These are phyloP conservation scores for Blastomyces percursus DNA, from an alignment of 2,329 filamentous ascomycete genomes.

Conservation along the genomic window DNA sequence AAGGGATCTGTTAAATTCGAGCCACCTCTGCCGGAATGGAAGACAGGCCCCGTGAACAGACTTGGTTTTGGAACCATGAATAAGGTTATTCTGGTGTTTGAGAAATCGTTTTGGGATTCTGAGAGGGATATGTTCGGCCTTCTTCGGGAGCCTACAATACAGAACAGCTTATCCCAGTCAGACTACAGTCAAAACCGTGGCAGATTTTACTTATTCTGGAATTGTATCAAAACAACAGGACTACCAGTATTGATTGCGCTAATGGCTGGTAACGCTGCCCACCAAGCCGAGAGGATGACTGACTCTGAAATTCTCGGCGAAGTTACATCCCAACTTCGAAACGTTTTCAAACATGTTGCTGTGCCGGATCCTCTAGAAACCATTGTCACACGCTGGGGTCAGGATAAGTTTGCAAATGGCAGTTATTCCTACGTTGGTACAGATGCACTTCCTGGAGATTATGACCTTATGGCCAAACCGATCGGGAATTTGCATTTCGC, in stretches of 20 bases:
- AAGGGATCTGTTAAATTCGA: constrained; percentile 70
- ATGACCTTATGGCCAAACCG: constrained; percentile 76
- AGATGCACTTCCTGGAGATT: constrained; percentile 72
- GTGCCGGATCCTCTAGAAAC: constrained; percentile 75
- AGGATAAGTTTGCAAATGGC: constrained; percentile 80
- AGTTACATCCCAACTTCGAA: constrained; percentile 65
- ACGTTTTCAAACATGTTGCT: constrained; percentile 53
- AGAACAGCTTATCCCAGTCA: constrained; percentile 61
- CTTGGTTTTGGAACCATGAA: constrained; percentile 91
- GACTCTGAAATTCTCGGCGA: constrained; percentile 69
- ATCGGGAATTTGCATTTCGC: constrained; percentile 89
- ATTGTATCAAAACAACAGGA: constrained; percentile 80
- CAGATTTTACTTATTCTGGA: constrained; percentile 98
- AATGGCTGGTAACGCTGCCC: constrained; percentile 91
- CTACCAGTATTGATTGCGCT: constrained; percentile 78
- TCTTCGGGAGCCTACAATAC: constrained; percentile 59
- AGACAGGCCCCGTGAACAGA: constrained; percentile 64
- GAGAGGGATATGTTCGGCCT: constrained; percentile 89
- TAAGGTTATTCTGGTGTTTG: constrained; percentile 86
- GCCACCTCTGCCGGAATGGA: constrained; percentile 83
- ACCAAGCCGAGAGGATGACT: constrained; percentile 67
- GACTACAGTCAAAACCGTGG: constrained; percentile 72
- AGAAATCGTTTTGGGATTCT: constrained; percentile 81
- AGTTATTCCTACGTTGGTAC: constrained; percentile 93
- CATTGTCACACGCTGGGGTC: constrained; percentile 85